Evolutionary conservation across 2,329 filamentous ascomycete genomes (phyloP), one percentile per base, ranked within the genome.

Genomic region (Claviceps fusiformis): DNA sequence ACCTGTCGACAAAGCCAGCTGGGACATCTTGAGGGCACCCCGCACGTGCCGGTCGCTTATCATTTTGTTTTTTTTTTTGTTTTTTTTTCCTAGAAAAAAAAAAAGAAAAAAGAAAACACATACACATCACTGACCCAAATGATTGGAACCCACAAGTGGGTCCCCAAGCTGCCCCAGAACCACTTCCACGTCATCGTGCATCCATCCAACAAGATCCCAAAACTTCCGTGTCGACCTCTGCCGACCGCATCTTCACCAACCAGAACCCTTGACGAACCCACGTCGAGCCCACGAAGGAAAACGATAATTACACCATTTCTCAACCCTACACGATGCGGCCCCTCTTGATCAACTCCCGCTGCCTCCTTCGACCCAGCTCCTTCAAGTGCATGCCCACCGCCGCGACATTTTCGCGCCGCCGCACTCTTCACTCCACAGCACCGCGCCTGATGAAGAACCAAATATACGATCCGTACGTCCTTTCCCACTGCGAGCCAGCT

Each of bases 371-470:
- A 37, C 50, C 19, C 8, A n/a, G 19, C n/a, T 35, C 24, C 29
- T 10, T 24, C 24, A 45, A 31, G 24, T 33, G 5, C 29, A 43
- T 31, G 19, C 9, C 8, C 41, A 24, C 39, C 50, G 7, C 13
- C 37, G 49, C 39, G 13, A 3, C 24, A 24, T 31, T 39, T 5
- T 29, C 47, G 15, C 24, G 24, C 27, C 49, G 9, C 37, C 9
- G 10, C 39, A 44, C 47, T 35, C 45, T 57, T 29, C 50, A 55
- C 44, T 59, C 59, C 35, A 55, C 59, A 11, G 46, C 55, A 31
- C 51, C 54, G 5, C 48, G 49, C 13, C 47, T 51, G 27, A 50
- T 56, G 45, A 60, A 59, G 55, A 64, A 63, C 56, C 60, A 61
- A 55, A 46, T 60, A 33, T 58, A 59, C 50, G 57, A 56, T 45